Conservation (phyloP, 2,329 filamentous ascomycete species). For the Pseudopyricularia cyperi region DNA sequence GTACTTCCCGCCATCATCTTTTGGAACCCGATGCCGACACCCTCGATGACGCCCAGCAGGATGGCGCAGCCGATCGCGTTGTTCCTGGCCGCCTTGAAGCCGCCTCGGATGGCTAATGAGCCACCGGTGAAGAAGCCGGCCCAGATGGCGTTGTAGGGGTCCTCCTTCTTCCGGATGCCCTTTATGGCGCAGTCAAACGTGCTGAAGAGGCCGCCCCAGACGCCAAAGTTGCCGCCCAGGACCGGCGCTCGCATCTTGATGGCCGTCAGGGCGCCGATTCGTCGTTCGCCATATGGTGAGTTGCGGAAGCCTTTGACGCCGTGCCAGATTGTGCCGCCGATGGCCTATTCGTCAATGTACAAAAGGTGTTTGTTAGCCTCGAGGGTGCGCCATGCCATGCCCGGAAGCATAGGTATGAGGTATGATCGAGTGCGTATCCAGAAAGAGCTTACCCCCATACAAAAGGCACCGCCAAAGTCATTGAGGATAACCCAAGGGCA, state of each 20-base stretch:
- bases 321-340: conserved; percentile 83
- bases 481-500: conserved; percentile 95
- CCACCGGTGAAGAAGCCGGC: conserved; percentile 96
- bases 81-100: conserved; percentile 83
- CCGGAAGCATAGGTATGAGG: conserved; percentile 1
- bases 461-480: conserved; percentile 74
- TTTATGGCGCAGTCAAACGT: conserved; percentile 97
- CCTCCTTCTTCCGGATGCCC: conserved; percentile 89
- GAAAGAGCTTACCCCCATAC: conserved; percentile 12
- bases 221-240: conserved; percentile 92
- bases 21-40: conserved; percentile 90
- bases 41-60: conserved; percentile 89
- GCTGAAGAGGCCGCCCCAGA: conserved; percentile 93
- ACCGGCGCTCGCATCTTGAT: conserved; percentile 96
- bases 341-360: conserved; percentile 34
- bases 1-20: conserved; percentile 88
- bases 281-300: conserved; percentile 81
- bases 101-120: conserved; percentile 80
- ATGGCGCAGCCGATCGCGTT: conserved; percentile 94
- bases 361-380: not conserved
- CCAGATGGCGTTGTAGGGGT: conserved; percentile 95
- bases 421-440: not conserved
- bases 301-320: conserved; percentile 91
- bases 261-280: conserved; percentile 90
- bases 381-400: not conserved